Percentiles rank a stretch among this genome's conserved stretches.
These are phyloP conservation scores for Chlorella sp. DNA, from an alignment of 139 green algal genomes.

Conservation along the genomic window DNA sequence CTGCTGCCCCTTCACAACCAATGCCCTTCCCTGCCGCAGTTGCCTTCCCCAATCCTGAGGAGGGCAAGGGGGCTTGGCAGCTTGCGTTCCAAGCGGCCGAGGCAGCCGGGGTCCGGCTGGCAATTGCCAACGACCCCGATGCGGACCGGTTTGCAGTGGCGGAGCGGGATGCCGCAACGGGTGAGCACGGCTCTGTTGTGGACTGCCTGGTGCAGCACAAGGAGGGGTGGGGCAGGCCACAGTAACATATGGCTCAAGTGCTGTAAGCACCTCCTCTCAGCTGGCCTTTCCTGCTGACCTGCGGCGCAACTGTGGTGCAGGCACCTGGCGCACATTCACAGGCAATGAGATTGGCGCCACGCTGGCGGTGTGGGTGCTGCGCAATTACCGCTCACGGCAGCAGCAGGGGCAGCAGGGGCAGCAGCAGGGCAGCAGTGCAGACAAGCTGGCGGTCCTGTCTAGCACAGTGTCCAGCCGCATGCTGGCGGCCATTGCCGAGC, in stretches of 20 bases:
- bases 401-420: slow-evolving; percentile 45
- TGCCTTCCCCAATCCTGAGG: slow-evolving; percentile 82
- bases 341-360: slow-evolving; percentile 80
- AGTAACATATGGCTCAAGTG: too few relatives aligned
- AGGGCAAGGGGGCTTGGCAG: slow-evolving; percentile 73
- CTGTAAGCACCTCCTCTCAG: not conserved
- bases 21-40: slow-evolving; percentile 1
- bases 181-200: not conserved
- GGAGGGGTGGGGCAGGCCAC: too few relatives aligned
- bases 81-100: slow-evolving; percentile 63
- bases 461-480: slow-evolving; percentile 69
- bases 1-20: not conserved
- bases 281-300: not conserved
- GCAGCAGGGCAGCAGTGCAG: not conserved
- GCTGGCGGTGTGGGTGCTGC: slow-evolving; percentile 79
- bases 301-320: slow-evolving; percentile 20
- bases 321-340: slow-evolving; percentile 60
- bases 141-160: slow-evolving; percentile 70
- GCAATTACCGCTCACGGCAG: slow-evolving; percentile 49
- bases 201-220: too few relatives aligned
- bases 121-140: slow-evolving; percentile 83
- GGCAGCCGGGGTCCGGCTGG: slow-evolving; percentile 45
- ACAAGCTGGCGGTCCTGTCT: slow-evolving; percentile 62
- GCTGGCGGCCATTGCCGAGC: slow-evolving; percentile 60
- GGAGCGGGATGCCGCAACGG: slow-evolving; percentile 39